Percentiles rank a stretch among this genome's conserved stretches.
Evolutionary conservation across 352 stramenopile species (phyloP).

Genomic region (Aphanomyces astaci): DNA sequence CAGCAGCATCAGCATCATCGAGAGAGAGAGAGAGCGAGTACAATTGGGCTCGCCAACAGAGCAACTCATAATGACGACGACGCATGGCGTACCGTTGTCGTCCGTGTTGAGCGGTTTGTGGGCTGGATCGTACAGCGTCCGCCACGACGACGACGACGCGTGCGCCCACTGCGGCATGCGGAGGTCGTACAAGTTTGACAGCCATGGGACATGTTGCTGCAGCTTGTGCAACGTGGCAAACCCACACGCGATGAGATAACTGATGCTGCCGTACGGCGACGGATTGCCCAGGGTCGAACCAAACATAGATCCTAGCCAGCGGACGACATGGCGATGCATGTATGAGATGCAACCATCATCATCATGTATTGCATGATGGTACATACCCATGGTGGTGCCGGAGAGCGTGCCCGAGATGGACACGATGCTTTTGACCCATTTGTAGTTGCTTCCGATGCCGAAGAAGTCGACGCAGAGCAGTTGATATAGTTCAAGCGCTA

Average conservation of each 20-base stretch:
- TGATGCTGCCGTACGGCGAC: slow-evolving; percentile 1
- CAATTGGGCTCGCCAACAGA: too few species aligned
- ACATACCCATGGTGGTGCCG: slow-evolving; percentile 47
- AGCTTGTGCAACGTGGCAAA: slow-evolving; percentile 16
- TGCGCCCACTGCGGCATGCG: slow-evolving; percentile 54
- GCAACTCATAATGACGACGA: too few species aligned
- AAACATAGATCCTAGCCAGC: slow-evolving; percentile 34
- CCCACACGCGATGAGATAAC: slow-evolving; percentile 8
- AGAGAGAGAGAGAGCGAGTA: too few species aligned
- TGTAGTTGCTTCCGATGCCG: slow-evolving; percentile 39
- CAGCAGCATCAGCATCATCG: too few species aligned
- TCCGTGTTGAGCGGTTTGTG: slow-evolving; percentile 11
- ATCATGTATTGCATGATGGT: slow-evolving; percentile 22
- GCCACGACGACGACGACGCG: slow-evolving; percentile 26
- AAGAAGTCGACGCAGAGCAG: slow-evolving; percentile 53
- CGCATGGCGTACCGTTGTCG: slow-evolving; percentile 19
- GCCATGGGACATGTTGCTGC: slow-evolving; percentile 10
- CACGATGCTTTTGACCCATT: slow-evolving; percentile 54
- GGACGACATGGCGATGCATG: too few species aligned
- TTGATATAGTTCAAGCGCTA: slow-evolving; percentile 68
- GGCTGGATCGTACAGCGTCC: slow-evolving; percentile 3
- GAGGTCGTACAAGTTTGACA: slow-evolving; percentile 31
- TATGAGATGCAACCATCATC: background rate
- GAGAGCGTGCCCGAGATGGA: slow-evolving; percentile 54
- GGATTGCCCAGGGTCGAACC: background rate